Evolutionary conservation across 306 rosid genomes (phyloP).

Genomic region (Vigna trinervia): DNA sequence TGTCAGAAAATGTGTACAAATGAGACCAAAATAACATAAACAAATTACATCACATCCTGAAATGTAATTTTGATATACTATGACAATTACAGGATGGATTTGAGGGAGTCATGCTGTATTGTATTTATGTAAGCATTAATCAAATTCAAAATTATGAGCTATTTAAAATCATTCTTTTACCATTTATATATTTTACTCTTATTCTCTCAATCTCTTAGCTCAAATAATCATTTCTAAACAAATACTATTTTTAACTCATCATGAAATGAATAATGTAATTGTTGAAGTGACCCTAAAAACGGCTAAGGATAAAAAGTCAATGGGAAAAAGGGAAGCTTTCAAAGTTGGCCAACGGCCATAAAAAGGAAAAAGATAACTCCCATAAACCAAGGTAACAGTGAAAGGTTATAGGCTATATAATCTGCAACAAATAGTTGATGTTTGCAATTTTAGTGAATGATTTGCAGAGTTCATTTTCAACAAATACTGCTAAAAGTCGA

Average conservation of each 20-base stretch:
- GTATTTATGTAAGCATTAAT: too few species aligned
- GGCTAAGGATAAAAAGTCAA: neutral
- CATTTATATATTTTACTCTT: too few species aligned
- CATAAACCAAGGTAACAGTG: constrained; percentile 27
- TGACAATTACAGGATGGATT: too few species aligned
- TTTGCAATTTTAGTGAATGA: constrained; percentile 6
- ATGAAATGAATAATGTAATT: neutral
- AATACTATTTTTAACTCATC: neutral
- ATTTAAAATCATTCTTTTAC: too few species aligned
- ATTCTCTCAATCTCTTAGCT: neutral
- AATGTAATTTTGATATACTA: neutral
- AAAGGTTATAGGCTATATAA: neutral
- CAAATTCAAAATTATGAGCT: too few species aligned
- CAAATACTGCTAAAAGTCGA: constrained; percentile 37
- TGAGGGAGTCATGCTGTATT: too few species aligned
- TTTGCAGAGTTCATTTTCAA: constrained; percentile 33
- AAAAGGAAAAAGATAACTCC: neutral
- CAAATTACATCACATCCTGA: neutral
- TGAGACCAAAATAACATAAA: neutral
- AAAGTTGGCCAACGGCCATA: neutral
- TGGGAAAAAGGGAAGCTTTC: neutral
- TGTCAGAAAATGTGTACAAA: neutral
- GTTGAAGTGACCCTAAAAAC: neutral
- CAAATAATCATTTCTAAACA: neutral
- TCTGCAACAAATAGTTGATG: neutral